Evolutionary conservation across 108 stramenopile genomes (phyloP).

Genomic region (Mayamaea pseudoterrestris): DNA sequence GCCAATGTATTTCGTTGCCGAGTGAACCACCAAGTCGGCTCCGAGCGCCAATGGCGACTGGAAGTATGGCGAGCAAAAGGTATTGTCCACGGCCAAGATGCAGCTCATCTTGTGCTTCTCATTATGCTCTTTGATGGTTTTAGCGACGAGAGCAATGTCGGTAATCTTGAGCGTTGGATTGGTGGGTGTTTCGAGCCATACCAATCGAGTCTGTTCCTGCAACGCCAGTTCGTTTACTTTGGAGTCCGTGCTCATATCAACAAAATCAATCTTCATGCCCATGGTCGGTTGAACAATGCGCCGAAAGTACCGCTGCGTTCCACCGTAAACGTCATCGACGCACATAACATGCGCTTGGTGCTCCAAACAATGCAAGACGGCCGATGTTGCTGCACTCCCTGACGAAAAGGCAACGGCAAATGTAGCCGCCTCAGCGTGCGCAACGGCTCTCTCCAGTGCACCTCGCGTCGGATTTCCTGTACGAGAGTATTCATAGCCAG

Average conservation of each 20-base stretch:
- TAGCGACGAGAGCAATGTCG: constrained; percentile 65
- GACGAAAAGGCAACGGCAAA: constrained; percentile 69
- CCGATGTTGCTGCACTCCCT: constrained; percentile 84
- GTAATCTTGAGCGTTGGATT: constrained; percentile 81
- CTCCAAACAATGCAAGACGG: constrained; percentile 45
- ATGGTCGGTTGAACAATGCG: constrained; percentile 37
- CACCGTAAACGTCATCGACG: constrained; percentile 86
- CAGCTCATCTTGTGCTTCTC: constrained; percentile 4
- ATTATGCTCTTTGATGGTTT: constrained; percentile 5
- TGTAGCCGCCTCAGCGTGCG: constrained; percentile 48
- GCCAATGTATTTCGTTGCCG: constrained; percentile 82
- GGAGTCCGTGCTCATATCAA: constrained; percentile 17
- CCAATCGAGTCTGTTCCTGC: constrained; percentile 48
- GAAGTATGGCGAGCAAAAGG: constrained; percentile 85
- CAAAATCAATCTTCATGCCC: constrained; percentile 37
- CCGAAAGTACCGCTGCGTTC: constrained; percentile 72
- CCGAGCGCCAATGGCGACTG: constrained; percentile 82
- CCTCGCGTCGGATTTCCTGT: constrained; percentile 77
- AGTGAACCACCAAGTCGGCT: constrained; percentile 75
- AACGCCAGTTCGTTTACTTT: constrained; percentile 5
- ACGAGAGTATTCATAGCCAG: constrained; percentile 72
- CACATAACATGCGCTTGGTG: constrained; percentile 72
- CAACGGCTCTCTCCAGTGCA: constrained; percentile 72
- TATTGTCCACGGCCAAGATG: constrained; percentile 85
- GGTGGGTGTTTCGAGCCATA: constrained; percentile 85